Conservation (phyloP, 139 green algal genomes). For the Helicosporidium sp. region DNA sequence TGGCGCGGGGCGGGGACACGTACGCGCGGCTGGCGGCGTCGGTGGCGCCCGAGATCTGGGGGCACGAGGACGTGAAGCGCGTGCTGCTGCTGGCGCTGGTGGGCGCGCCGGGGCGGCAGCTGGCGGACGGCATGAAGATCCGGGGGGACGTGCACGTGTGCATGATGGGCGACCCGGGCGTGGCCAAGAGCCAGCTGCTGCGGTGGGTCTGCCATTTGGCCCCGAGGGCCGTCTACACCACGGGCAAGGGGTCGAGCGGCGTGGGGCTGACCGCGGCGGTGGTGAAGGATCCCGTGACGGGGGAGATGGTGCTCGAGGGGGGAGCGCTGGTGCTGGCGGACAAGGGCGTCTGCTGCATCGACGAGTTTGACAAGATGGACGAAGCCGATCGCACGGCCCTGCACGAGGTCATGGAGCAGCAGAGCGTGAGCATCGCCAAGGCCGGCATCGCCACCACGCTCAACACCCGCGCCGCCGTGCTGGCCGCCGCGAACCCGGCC, state of each 20-base stretch:
- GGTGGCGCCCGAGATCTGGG: conserved; percentile 83
- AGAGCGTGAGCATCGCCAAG: conserved; percentile 98
- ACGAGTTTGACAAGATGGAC: conserved; percentile 99
- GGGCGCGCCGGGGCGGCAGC: conserved; percentile 48
- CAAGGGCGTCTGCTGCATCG: conserved; percentile 96
- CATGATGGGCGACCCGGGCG: conserved; percentile 96
- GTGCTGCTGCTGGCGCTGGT: conserved; percentile 90
- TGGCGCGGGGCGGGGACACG: conserved; percentile 37
- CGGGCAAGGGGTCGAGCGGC: conserved; percentile 77
- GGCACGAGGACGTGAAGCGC: conserved; percentile 87
- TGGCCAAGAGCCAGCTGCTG: conserved; percentile 93
- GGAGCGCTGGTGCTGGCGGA: conserved; percentile 94
- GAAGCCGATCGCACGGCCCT: conserved; percentile 93
- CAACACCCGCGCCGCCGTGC: conserved; percentile 88
- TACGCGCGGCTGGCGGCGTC: conserved; percentile 56
- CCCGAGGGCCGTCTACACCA: conserved; percentile 89
- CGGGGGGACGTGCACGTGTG: conserved; percentile 90
- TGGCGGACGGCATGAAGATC: conserved; percentile 88
- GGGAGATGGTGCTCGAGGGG: conserved; percentile 90
- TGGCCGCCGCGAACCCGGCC: conserved; percentile 91
- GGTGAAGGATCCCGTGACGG: conserved; percentile 64
- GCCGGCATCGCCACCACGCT: conserved; percentile 96
- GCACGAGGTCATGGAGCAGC: conserved; percentile 95
- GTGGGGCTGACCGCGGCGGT: conserved; percentile 90
- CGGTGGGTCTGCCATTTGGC: conserved; percentile 62